Percentiles rank a stretch among this genome's conserved stretches.
Conservation (phyloP, 306 rosid genomes). For the Senna siamea region DNA sequence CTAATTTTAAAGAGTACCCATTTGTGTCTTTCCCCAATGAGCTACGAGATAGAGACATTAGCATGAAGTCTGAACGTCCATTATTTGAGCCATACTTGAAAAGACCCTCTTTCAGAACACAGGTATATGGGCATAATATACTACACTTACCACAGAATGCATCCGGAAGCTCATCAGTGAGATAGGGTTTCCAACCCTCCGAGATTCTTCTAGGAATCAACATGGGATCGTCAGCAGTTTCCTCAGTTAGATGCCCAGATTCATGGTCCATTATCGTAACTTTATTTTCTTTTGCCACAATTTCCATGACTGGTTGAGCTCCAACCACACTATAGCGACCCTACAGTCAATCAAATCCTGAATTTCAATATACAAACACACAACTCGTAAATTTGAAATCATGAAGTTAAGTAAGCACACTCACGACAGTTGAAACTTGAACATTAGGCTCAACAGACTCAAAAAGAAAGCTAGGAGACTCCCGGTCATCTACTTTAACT, state of each 20-base stretch:
- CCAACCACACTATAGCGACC: conserved; percentile 87
- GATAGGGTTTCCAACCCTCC: conserved; percentile 66
- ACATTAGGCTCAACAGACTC: conserved; percentile 75
- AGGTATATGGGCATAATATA: not conserved
- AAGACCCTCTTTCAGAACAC: too few species aligned
- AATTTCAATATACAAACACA: not conserved
- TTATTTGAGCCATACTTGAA: too few species aligned
- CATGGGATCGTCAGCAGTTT: conserved; percentile 74
- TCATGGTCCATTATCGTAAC: conserved; percentile 74
- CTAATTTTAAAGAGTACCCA: too few species aligned
- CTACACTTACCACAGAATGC: conserved; percentile 75
- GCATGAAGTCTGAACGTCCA: too few species aligned
- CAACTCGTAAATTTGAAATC: conserved; percentile 6
- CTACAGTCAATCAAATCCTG: conserved; percentile 47
- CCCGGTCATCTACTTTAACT: conserved; percentile 71
- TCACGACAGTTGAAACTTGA: conserved; percentile 41
- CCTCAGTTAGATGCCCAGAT: conserved; percentile 52
- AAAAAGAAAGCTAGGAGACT: conserved; percentile 86
- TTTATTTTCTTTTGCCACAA: conserved; percentile 77
- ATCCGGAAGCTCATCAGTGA: conserved; percentile 66
- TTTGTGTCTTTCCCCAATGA: too few species aligned
- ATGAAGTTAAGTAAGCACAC: conserved; percentile 14
- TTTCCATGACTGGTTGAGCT: conserved; percentile 76
- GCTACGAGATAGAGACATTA: too few species aligned
- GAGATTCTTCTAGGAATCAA: conserved; percentile 62